Conservation (phyloP, 441 rosid species). For the Breynia disticha region DNA sequence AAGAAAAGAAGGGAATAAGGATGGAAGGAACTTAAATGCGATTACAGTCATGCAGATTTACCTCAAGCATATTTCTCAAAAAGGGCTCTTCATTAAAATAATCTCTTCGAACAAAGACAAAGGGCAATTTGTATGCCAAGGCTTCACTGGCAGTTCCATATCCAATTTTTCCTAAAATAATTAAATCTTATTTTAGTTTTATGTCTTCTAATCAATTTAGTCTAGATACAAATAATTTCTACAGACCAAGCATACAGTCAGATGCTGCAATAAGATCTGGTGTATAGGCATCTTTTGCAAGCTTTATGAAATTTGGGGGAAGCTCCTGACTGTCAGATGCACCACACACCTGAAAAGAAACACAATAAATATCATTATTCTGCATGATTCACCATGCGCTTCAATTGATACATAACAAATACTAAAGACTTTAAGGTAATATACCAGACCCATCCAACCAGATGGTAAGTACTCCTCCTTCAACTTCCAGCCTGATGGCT, state of each 20-base stretch:
- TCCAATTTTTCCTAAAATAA: conserved; percentile 92
- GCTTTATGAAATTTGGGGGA: conserved; percentile 91
- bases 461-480: conserved; percentile 79
- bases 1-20: conserved; percentile 3
- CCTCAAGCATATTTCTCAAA: conserved; percentile 98
- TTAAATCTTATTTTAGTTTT: conserved; percentile 16
- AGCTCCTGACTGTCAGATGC: conserved; percentile 82
- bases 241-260: conserved; percentile 99
- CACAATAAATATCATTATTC: conserved; percentile 7
- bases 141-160: conserved; percentile 99
- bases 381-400: conserved; percentile 7
- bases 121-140: conserved; percentile 81
- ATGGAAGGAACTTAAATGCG: not conserved
- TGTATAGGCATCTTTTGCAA: conserved; percentile 91
- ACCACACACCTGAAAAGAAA: conserved; percentile 75
- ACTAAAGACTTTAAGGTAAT: conserved; percentile 11
- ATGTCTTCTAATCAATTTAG: conserved; percentile 5
- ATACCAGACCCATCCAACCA: conserved; percentile 98
- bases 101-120: conserved; percentile 98
- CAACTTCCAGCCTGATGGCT: conserved; percentile 98
- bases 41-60: conserved; percentile 17
- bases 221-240: conserved; percentile 15
- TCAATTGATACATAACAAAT: conserved; percentile 7
- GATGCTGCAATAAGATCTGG: conserved; percentile 99
- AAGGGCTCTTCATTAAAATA: conserved; percentile 98